phyloP scores from a whole-genome alignment of 345 rosid species.

The Salix exigua region DNA sequence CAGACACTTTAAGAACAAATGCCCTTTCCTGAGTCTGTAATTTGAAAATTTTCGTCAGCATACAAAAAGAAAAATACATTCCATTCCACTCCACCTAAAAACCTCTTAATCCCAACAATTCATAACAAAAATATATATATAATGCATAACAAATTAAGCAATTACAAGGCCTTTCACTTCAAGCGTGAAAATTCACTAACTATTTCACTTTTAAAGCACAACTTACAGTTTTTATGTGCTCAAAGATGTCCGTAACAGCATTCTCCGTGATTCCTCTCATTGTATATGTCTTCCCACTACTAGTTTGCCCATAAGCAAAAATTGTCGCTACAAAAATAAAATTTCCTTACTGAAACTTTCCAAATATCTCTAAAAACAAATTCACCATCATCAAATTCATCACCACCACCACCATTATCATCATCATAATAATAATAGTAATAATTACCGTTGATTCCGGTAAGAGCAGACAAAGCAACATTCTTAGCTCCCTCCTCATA shows the following conservation, averaged over 20 bases:
- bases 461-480: slow-evolving; percentile 81
- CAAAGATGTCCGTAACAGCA: slow-evolving; percentile 68
- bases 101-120: background rate
- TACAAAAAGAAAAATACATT: background rate
- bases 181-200: background rate
- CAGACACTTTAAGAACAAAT: slow-evolving; percentile 72
- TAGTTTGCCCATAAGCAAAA: slow-evolving; percentile 91
- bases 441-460: slow-evolving; percentile 75
- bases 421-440: background rate
- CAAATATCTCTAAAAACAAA: background rate
- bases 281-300: slow-evolving; percentile 90
- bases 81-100: background rate
- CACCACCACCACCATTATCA: too few relatives aligned
- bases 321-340: slow-evolving; percentile 62
- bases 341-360: background rate
- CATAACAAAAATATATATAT: too few relatives aligned
- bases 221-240: slow-evolving; percentile 62
- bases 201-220: background rate
- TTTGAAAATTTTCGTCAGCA: background rate
- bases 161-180: background rate
- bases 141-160: background rate
- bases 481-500: slow-evolving; percentile 91
- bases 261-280: slow-evolving; percentile 83
- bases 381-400: too few relatives aligned
- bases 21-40: slow-evolving; percentile 66